A percentile compares a stretch with the other conserved stretches of the same genome.
phyloP scores from a whole-genome alignment of 306 rosid species.

The Gynostemma pentaphyllum region DNA sequence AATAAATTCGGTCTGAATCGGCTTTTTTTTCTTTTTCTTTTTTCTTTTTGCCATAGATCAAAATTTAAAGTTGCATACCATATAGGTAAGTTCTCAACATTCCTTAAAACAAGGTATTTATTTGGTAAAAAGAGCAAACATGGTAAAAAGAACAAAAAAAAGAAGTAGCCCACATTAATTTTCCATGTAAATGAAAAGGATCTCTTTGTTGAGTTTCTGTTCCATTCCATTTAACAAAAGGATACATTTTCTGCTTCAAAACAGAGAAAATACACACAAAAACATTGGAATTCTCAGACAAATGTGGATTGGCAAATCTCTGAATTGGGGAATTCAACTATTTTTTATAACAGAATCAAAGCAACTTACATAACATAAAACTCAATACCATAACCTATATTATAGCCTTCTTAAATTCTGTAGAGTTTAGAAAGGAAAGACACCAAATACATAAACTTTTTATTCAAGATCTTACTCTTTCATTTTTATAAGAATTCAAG shows the following conservation, averaged over 20 bases:
- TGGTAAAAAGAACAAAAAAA: not conserved
- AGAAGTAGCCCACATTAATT: not conserved
- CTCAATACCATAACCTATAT: not conserved
- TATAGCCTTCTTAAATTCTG: not conserved
- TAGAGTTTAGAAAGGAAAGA: not conserved
- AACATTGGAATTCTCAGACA: not conserved
- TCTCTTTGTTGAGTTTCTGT: not conserved
- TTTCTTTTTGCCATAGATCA: too few species aligned
- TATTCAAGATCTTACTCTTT: not conserved
- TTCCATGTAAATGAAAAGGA: not conserved
- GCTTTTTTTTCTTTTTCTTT: too few species aligned
- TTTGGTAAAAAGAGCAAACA: constrained; percentile 3
- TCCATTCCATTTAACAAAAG: not conserved
- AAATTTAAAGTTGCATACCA: not conserved
- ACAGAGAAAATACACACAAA: constrained; percentile 2
- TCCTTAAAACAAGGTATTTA: not conserved
- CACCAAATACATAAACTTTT: not conserved
- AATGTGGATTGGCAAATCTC: constrained; percentile 1
- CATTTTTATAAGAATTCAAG: too few species aligned
- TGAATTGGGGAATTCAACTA: not conserved
- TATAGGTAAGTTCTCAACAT: not conserved
- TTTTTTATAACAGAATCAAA: not conserved
- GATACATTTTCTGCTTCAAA: not conserved
- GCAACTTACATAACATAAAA: not conserved
- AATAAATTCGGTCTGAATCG: too few species aligned